phyloP scores from a whole-genome alignment of 108 stramenopile species.

The Cafeteria roenbergensis region DNA sequence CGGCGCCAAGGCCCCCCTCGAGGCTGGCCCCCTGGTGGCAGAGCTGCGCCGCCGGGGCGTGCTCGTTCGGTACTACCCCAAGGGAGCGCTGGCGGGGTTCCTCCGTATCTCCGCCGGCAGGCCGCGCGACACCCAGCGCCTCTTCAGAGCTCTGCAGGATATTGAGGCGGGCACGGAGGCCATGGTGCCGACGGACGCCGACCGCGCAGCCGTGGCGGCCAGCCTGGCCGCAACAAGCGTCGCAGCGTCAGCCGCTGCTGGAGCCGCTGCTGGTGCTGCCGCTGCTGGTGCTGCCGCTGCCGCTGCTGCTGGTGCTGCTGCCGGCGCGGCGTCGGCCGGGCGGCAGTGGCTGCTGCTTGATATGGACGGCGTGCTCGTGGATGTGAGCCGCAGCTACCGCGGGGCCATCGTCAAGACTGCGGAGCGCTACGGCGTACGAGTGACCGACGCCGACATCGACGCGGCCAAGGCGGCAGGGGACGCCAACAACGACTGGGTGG shows the following conservation, averaged over 20 bases:
- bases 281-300: background rate
- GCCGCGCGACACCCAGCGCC: conserved; percentile 7
- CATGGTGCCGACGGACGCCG: too few species aligned
- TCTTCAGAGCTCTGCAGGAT: conserved; percentile 5
- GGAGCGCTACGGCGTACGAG: conserved; percentile 49
- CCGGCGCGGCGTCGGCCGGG: background rate
- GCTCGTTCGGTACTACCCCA: conserved; percentile 14
- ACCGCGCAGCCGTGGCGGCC: too few species aligned
- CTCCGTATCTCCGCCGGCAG: conserved; percentile 11
- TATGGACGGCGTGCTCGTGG: conserved; percentile 83
- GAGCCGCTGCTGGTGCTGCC: background rate
- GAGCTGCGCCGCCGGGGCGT: conserved; percentile 12
- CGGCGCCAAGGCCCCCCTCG: conserved; percentile 4
- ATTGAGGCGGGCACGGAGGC: too few species aligned
- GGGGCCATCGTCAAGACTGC: conserved; percentile 59
- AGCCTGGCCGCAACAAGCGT: too few species aligned
- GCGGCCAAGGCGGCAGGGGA: conserved; percentile 64
- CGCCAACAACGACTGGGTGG: conserved; percentile 79
- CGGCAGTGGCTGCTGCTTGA: conserved; percentile 41
- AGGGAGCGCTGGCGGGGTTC: conserved; percentile 9
- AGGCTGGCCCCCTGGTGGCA: background rate
- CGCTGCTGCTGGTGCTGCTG: background rate
- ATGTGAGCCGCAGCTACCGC: conserved; percentile 62
- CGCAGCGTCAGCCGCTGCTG: background rate
- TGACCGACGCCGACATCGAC: conserved; percentile 48